Evolutionary conservation across 768 basidiomycete genomes (phyloP).

Genomic region (Trametes villosa): DNA sequence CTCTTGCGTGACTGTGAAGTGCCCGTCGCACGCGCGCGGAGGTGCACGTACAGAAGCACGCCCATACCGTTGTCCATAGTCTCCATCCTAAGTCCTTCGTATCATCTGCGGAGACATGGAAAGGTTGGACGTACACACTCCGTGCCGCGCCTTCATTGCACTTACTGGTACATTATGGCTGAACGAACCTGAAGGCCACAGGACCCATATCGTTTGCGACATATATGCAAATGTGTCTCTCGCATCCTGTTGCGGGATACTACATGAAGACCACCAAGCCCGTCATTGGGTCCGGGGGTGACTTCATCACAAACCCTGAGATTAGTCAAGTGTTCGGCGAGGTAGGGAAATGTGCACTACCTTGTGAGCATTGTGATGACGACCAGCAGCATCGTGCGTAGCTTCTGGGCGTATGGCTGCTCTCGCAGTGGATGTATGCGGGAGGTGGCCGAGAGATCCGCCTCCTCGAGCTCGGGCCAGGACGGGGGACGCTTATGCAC

Average conservation of each 20-base stretch:
- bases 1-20: not conserved
- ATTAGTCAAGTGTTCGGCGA: conserved; percentile 97
- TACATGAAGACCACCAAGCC: conserved; percentile 77
- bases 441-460: conserved; percentile 58
- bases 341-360: conserved; percentile 50
- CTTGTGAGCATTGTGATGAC: conserved; percentile 39
- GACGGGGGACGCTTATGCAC: conserved; percentile 88
- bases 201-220: conserved; percentile 88
- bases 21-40: no score
- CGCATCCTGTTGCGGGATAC: conserved; percentile 91
- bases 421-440: conserved; percentile 70
- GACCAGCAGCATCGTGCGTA: conserved; percentile 46
- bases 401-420: conserved; percentile 87
- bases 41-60: no score
- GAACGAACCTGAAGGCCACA: conserved; percentile 57
- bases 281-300: conserved; percentile 86
- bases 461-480: conserved; percentile 92
- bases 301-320: conserved; percentile 97
- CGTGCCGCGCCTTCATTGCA: not conserved
- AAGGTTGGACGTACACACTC: not conserved
- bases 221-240: conserved; percentile 91
- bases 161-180: not conserved
- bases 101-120: no score
- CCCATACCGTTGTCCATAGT: not conserved
- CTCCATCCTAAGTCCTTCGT: no score